phyloP scores from a whole-genome alignment of 2,329 filamentous ascomycete species.

The Pyrenochaeta sp. region DNA sequence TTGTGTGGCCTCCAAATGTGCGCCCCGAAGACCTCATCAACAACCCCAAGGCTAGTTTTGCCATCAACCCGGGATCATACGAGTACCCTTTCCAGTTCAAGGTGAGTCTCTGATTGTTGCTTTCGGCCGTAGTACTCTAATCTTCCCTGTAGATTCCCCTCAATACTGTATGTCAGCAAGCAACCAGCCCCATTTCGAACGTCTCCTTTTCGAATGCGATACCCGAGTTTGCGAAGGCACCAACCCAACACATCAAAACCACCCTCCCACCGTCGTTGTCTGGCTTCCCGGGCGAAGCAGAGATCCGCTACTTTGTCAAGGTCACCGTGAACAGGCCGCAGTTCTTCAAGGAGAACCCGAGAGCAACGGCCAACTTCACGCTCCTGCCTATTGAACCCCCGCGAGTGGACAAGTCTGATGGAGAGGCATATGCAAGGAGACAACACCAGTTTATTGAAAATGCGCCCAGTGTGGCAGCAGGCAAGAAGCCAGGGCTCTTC shows the following conservation, averaged over 20 bases:
- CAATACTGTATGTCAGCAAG: constrained; percentile 71
- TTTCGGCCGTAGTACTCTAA: too few species aligned
- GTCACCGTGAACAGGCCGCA: constrained; percentile 90
- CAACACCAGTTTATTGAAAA: constrained; percentile 64
- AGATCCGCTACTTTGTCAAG: constrained; percentile 94
- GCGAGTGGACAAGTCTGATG: constrained; percentile 68
- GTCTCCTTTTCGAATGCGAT: constrained; percentile 53
- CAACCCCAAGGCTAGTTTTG: constrained; percentile 58
- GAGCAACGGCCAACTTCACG: constrained; percentile 68
- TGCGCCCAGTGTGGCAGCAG: constrained; percentile 37
- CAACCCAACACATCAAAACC: constrained; percentile 74
- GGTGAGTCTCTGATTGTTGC: constrained; percentile 55
- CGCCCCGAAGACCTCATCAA: constrained; percentile 47
- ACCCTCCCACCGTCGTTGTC: constrained; percentile 88
- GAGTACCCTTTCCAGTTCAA: constrained; percentile 82
- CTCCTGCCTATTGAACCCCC: constrained; percentile 95
- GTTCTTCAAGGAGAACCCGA: constrained; percentile 88
- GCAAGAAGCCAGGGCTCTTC: constrained; percentile 69
- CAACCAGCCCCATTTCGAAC: constrained; percentile 48
- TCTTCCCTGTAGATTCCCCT: constrained; percentile 67
- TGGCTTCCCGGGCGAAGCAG: constrained; percentile 85
- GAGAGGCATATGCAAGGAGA: constrained; percentile 85
- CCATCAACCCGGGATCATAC: constrained; percentile 73
- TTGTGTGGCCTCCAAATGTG: constrained; percentile 71
- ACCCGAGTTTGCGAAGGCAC: constrained; percentile 55